Evolutionary conservation across 2,329 filamentous ascomycete species (phyloP).

Genomic region (Ceratocystiopsis brevicomis): DNA sequence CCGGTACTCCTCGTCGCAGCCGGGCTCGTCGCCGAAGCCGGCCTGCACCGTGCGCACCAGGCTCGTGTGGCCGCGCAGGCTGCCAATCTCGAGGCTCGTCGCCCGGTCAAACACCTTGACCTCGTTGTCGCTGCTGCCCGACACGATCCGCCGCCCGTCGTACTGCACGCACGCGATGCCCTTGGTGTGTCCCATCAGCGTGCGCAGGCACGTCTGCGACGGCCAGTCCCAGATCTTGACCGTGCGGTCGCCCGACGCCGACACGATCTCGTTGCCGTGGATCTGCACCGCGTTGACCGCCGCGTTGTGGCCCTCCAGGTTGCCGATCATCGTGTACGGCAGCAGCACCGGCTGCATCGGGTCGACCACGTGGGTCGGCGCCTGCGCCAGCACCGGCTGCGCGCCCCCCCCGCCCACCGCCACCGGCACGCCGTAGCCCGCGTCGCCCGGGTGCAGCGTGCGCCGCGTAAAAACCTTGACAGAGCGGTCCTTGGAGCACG

Average conservation of each 20-base stretch:
- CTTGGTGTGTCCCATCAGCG: conserved; percentile 73
- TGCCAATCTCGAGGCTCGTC: conserved; percentile 76
- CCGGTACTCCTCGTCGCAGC: conserved; percentile 56
- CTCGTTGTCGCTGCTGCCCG: conserved; percentile 87
- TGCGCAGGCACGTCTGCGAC: conserved; percentile 55
- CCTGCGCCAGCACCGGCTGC: conserved; percentile 31
- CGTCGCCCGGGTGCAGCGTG: conserved; percentile 40
- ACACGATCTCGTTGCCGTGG: conserved; percentile 68
- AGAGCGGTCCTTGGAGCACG: conserved; percentile 90
- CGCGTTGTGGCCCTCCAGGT: conserved; percentile 65
- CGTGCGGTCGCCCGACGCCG: conserved; percentile 79
- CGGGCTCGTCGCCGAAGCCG: conserved; percentile 75
- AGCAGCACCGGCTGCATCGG: conserved; percentile 21
- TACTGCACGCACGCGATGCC: conserved; percentile 97
- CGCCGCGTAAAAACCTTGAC: conserved; percentile 91
- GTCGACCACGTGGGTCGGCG: conserved; percentile 15
- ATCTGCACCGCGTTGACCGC: conserved; percentile 96
- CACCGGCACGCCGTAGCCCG: conserved; percentile 28
- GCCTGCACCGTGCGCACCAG: conserved; percentile 90
- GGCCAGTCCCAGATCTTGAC: conserved; percentile 93
- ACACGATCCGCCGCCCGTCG: conserved; percentile 82
- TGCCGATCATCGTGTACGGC: conserved; percentile 61
- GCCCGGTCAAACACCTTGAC: conserved; percentile 85
- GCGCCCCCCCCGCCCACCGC: conserved; percentile 20
- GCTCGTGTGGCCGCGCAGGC: conserved; percentile 60